phyloP scores from a whole-genome alignment of 1,284 basidiomycete species.

The Cutaneotrichosporon sp. region DNA sequence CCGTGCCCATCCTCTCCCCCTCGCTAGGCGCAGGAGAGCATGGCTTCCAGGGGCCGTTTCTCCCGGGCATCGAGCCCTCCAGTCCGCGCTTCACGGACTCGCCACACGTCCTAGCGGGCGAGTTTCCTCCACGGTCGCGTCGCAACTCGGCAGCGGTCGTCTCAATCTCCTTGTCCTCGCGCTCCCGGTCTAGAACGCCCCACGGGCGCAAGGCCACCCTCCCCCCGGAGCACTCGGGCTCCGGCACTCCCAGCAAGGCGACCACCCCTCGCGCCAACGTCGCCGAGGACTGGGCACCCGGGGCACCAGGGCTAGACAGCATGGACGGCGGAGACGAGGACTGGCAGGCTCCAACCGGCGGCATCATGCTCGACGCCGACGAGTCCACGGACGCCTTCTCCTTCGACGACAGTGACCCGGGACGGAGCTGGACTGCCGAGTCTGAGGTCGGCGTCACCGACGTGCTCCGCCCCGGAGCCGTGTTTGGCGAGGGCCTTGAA shows the following conservation, averaged over 20 bases:
- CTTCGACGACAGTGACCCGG: conserved; percentile 25
- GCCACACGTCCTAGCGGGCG: conserved; percentile 23
- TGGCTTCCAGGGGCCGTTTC: background rate
- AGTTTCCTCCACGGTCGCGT: conserved; percentile 22
- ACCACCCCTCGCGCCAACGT: conserved; percentile 27
- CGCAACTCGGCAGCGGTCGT: conserved; percentile 44
- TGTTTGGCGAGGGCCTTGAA: conserved; percentile 51
- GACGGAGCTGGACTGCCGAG: conserved; percentile 25
- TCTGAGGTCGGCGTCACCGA: conserved; percentile 36
- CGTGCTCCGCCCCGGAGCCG: conserved; percentile 39
- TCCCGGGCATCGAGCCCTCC: background rate
- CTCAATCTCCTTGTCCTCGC: conserved; percentile 45
- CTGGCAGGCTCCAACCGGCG: conserved; percentile 44
- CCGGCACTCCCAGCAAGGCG: conserved; percentile 39
- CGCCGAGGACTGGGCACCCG: conserved; percentile 33
- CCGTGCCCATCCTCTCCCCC: conserved; percentile 13
- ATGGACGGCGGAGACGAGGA: conserved; percentile 42
- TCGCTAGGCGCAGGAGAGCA: conserved; percentile 7
- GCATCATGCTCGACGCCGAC: conserved; percentile 43
- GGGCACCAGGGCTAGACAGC: conserved; percentile 28
- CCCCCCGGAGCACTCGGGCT: conserved; percentile 30
- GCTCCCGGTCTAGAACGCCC: conserved; percentile 47
- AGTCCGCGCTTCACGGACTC: conserved; percentile 28
- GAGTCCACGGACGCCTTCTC: conserved; percentile 16
- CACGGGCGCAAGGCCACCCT: conserved; percentile 30